These are phyloP conservation scores for Fraxinus sp. DNA, from an alignment of 305 asterid species.

Conservation along the genomic window DNA sequence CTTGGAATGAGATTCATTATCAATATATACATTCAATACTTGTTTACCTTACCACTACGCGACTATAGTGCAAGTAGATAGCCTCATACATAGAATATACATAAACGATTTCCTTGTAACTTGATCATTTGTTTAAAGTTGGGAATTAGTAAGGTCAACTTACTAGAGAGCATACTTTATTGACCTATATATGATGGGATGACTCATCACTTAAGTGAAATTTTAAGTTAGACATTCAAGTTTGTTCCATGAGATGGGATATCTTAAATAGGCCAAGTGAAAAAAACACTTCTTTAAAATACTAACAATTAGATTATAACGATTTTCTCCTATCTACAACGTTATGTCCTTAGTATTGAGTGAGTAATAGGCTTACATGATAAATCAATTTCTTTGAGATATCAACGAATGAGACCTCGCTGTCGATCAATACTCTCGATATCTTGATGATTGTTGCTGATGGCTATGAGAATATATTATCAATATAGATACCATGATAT, in stretches of 20 bases:
- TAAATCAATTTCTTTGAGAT: background rate
- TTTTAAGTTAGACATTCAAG: background rate
- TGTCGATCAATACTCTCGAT: background rate
- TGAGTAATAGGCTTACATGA: background rate
- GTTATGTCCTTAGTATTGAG: background rate
- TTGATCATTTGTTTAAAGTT: background rate
- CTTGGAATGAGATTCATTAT: background rate
- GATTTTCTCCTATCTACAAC: background rate
- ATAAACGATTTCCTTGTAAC: background rate
- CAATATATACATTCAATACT: background rate
- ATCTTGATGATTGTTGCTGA: background rate
- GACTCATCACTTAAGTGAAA: background rate
- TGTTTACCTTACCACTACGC: background rate
- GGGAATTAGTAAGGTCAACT: background rate
- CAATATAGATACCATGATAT: background rate
- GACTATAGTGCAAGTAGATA: background rate
- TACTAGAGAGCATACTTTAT: background rate
- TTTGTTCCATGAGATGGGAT: background rate
- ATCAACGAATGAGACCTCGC: background rate
- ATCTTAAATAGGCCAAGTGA: background rate
- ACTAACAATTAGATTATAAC: background rate
- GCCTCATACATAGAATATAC: background rate
- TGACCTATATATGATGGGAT: background rate
- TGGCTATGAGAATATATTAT: background rate
- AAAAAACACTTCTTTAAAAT: background rate